Base-by-base conservation (phyloP, 805 yeast species). In the Metschnikowia kunwiensis region DNA sequence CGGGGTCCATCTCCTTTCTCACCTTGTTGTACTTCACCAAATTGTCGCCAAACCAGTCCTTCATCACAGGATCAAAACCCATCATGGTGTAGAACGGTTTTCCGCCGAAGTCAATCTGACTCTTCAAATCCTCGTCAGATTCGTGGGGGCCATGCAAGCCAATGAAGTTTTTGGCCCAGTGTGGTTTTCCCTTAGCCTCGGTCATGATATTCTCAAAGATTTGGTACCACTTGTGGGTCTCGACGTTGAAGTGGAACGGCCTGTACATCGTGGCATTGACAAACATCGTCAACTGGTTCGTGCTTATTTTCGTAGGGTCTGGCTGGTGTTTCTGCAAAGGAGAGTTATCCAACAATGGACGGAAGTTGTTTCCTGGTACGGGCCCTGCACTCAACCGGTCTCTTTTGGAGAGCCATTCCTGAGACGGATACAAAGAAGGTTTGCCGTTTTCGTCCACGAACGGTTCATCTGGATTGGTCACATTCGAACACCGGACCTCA, bases 111-210 rank as follows among this genome's bases (percentile, higher is more conserved):
- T 46, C 50, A 33, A 62, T 38, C 47, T 68, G 72, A 37, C 64
- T 68, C 27, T 65, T 55, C 31, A 66, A 57, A 34, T 71, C 75
- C 33, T 44, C 58, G 7, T 42, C 46, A 2, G 64, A 45, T 39
- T 49, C 50, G 41, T 61, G 61, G 3, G 75, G 64, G 8, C 63
- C 65, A 11, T 55, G 57, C 31, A 65, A 49, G 1, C 95, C 95
- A 38, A 85, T 68, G 59, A 87, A 91, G 61, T 88, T 89, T 69
- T 91, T 91, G 12, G 98, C 98, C 98, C 98, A 91, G 60, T 91
- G 98, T 2, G 98, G 98, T 58, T 80, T 85, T 28, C 98, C 98
- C 24, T 84, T 88, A 19, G 83, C 88, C 18, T 77, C 78, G 33
- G 71, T 72, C 71, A 89, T 68, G 1, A 86, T 75, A 35, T 76